Evolutionary conservation across 257 asterid genomes (phyloP), one percentile per base, ranked within the genome.

Genomic region (Gentiana straminea): DNA sequence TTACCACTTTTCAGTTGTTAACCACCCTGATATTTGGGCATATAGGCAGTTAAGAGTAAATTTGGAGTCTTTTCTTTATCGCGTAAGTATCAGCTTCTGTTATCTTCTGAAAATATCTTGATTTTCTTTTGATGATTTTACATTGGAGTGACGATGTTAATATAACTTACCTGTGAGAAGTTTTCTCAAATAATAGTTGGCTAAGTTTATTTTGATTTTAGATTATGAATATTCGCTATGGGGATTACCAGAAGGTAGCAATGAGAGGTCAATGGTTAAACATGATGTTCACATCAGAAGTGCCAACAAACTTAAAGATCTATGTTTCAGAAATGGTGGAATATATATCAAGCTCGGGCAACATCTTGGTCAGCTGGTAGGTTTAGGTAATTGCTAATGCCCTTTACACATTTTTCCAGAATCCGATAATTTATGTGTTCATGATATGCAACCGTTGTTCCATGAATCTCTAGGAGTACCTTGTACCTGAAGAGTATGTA

Each of bases 271-370:
- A 78, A 79, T 69, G 74, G 75, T 57, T 67, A 85, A 81, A 67
- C 93, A 63, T 48, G 99, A 88, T 74, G 97, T 80, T 74, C 98
- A 92, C 72, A 53, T 80, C 59, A 86, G 97, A 73, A 76, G 93
- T 76, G 97, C 99, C 39, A 67, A 33, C 54, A 83, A 70, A 68
- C 97, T 92, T 72, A 88, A 80, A 67, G 94, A 92, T 54, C 97
- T 92, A 70, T 92, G 95, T 79, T 92, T 85, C 64, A 84, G 7
- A 70, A 92, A 92, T 72, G 99, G 95, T 41, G 98, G 99, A 62
- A 83, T 92, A 65, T 92, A 92, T 72, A 92, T 92, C 77, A 92
- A 92, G 79, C 86, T 92, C 57, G 95, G 97, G 64, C 97, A 92
- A 69, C 97, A 88, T 75, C 65, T 92, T 67, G 75, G 95, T 75